These are phyloP conservation scores for Talaromyces verruculosus DNA, from an alignment of 2,329 filamentous ascomycete species.

Conservation along the genomic window DNA sequence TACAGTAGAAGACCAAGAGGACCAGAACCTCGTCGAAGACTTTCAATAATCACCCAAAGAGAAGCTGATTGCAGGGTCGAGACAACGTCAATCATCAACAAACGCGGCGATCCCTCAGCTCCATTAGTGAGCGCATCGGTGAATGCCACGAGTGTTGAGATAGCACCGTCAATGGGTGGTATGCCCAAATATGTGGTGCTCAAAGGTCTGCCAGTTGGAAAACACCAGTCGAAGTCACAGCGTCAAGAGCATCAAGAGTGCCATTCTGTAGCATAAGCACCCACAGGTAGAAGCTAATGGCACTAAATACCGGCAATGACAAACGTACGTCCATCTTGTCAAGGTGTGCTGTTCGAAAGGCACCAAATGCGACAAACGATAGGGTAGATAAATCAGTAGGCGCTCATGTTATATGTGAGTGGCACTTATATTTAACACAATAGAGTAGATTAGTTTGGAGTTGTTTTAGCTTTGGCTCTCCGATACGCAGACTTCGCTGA, in stretches of 20 bases:
- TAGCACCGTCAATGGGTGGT: background rate
- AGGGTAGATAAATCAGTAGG: background rate
- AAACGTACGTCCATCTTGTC: background rate
- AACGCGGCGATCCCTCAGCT: background rate
- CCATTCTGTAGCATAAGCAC: slow-evolving; percentile 1
- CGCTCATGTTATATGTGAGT: background rate
- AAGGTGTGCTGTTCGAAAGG: background rate
- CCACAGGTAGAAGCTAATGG: slow-evolving; percentile 1
- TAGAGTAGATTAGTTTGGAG: background rate
- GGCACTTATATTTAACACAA: background rate
- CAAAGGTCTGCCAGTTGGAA: background rate
- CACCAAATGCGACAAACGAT: background rate
- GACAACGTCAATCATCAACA: slow-evolving; percentile 1
- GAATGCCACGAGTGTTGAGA: slow-evolving; percentile 1
- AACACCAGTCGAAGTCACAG: background rate
- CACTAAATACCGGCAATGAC: background rate
- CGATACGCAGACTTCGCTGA: background rate
- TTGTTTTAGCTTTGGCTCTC: background rate
- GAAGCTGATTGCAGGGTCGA: background rate
- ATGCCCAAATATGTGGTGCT: background rate
- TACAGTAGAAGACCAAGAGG: background rate
- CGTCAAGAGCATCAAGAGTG: slow-evolving; percentile 1
- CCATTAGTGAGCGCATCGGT: background rate
- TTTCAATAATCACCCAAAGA: slow-evolving; percentile 2
- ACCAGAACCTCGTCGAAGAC: background rate